Percentiles rank a stretch among this genome's conserved stretches.
These are phyloP conservation scores for Mycena rosella DNA, from an alignment of 768 basidiomycete species.

Conservation along the genomic window DNA sequence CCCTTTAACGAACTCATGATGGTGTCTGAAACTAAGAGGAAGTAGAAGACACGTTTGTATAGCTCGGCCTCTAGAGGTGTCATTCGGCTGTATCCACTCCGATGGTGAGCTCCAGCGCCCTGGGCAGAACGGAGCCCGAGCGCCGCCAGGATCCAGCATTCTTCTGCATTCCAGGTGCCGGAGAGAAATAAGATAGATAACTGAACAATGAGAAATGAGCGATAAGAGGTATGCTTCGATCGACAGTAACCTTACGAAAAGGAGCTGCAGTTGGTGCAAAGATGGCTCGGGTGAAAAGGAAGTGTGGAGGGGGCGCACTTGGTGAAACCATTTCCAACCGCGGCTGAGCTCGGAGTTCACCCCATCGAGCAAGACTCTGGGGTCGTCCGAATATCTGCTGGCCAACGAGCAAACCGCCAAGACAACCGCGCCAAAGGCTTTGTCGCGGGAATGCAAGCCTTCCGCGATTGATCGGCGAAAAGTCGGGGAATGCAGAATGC, in stretches of 20 bases:
- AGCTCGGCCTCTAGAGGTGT: conserved; percentile 64
- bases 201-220: conserved; percentile 34
- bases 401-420: conserved; percentile 75
- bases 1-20: conserved; percentile 64
- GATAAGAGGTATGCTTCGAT: no score
- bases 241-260: no score
- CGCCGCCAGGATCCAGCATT: conserved; percentile 67
- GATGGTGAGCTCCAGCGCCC: conserved; percentile 72
- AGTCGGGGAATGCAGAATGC: conserved; percentile 75
- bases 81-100: conserved; percentile 46
- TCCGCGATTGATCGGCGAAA: conserved; percentile 62
- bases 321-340: conserved; percentile 72
- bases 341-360: conserved; percentile 56
- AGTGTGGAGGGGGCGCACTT: conserved; percentile 61
- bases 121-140: conserved; percentile 72
- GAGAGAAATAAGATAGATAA: conserved; percentile 47
- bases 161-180: conserved; percentile 52
- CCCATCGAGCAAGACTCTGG: conserved; percentile 47
- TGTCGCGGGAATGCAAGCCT: conserved; percentile 47
- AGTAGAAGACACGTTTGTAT: conserved; percentile 70
- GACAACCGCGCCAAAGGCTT: conserved; percentile 67
- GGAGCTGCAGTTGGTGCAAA: conserved; percentile 2
- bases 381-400: conserved; percentile 53
- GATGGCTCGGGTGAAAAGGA: background rate
- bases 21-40: conserved; percentile 47